phyloP scores from a whole-genome alignment of 2,329 filamentous ascomycete genomes.

The Fusarium sp. region DNA sequence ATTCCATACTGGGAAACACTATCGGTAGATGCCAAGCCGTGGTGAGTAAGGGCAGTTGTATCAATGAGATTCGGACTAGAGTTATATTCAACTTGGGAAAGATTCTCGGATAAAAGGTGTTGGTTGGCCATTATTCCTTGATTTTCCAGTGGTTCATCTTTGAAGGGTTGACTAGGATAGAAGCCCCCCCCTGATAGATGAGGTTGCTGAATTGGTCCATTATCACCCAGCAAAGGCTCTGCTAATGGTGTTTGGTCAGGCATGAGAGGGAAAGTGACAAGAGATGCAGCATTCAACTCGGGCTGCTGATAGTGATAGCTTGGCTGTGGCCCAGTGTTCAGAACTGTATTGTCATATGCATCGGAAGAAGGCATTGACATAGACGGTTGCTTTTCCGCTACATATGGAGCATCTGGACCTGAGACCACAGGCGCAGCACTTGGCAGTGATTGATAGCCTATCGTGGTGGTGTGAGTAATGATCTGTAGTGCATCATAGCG shows the following conservation, averaged over 20 bases:
- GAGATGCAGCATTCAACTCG: constrained; percentile 34
- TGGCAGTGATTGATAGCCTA: constrained; percentile 54
- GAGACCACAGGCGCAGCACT: constrained; percentile 45
- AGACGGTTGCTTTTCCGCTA: constrained; percentile 47
- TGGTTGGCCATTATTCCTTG: constrained; percentile 34
- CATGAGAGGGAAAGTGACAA: constrained; percentile 42
- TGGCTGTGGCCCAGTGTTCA: constrained; percentile 30
- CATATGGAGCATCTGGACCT: constrained; percentile 51
- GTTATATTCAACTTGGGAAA: constrained; percentile 40
- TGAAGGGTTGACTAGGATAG: constrained; percentile 37
- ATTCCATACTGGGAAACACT: constrained; percentile 37
- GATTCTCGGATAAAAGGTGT: constrained; percentile 32
- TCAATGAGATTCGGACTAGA: constrained; percentile 31
- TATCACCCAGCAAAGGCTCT: constrained; percentile 32
- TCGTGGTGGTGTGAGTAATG: constrained; percentile 26
- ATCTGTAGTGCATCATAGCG: background rate
- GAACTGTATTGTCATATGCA: constrained; percentile 28
- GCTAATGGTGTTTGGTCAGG: constrained; percentile 35
- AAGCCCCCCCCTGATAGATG: constrained; percentile 38
- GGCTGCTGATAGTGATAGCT: constrained; percentile 37
- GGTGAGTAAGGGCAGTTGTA: constrained; percentile 29
- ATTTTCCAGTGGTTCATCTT: constrained; percentile 39
- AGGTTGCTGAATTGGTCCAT: constrained; percentile 29
- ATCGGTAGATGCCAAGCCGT: constrained; percentile 27
- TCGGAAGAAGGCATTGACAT: constrained; percentile 41